These are phyloP conservation scores for Heterobasidion parviporum DNA, from an alignment of 1,284 basidiomycete species.

Conservation along the genomic window DNA sequence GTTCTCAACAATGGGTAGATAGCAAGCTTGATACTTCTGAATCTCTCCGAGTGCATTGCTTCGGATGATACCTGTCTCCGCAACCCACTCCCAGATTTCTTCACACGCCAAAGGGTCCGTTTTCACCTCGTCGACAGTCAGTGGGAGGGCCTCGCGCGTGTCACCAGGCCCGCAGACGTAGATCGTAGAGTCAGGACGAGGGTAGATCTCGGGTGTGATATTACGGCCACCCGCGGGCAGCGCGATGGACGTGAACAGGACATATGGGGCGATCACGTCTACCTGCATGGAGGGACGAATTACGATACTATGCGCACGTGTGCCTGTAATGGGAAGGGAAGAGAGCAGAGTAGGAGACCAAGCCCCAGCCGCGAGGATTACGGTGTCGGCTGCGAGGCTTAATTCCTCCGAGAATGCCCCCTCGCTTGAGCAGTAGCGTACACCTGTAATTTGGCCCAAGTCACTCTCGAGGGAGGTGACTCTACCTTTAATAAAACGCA, in stretches of 20 bases:
- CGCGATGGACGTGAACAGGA: conserved; percentile 7
- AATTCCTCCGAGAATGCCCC: conserved; percentile 15
- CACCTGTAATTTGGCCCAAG: conserved; percentile 39
- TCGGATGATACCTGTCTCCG: conserved; percentile 39
- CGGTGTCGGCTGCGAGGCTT: conserved; percentile 44
- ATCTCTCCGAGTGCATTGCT: conserved; percentile 28
- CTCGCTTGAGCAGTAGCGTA: conserved; percentile 37
- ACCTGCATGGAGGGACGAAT: conserved; percentile 27
- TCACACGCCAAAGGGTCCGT: conserved; percentile 48
- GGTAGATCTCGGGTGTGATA: conserved; percentile 60
- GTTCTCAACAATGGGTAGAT: conserved; percentile 42
- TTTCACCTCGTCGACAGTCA: conserved; percentile 52
- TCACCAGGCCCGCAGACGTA: conserved; percentile 68
- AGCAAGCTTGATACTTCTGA: conserved; percentile 59
- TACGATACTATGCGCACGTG: conserved; percentile 63
- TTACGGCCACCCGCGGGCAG: neutral
- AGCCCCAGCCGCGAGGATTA: conserved; percentile 78
- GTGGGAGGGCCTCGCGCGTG: conserved; percentile 41
- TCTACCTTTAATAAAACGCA: conserved; percentile 32
- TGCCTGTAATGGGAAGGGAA: conserved; percentile 45
- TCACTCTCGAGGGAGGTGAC: conserved; percentile 34
- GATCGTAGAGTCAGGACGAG: conserved; percentile 58
- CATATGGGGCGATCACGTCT: conserved; percentile 11
- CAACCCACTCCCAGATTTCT: conserved; percentile 41
- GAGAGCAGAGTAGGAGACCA: conserved; percentile 67